Conservation (phyloP, 2,329 filamentous ascomycete species). For the Tetracladium maxilliforme region DNA sequence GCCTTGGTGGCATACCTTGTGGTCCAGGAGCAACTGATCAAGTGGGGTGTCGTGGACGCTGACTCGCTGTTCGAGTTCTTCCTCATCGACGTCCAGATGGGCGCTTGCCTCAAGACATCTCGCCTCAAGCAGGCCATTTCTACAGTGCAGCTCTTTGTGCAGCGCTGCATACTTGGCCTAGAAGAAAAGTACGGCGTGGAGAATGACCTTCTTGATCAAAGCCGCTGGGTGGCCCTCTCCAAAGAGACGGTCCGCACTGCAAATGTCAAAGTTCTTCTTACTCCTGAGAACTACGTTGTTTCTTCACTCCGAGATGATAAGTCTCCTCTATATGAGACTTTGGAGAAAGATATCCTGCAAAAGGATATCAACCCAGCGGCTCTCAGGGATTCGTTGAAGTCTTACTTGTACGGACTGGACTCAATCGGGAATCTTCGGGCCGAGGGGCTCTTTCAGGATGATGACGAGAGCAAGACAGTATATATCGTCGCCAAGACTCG, state of each 20-base stretch:
- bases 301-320: slow-evolving; percentile 17
- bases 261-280: slow-evolving; percentile 15
- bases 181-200: slow-evolving; percentile 7
- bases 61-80: slow-evolving; percentile 15
- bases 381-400: slow-evolving; percentile 5
- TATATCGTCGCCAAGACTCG: slow-evolving; percentile 9
- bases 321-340: slow-evolving; percentile 7
- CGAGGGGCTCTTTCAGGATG: slow-evolving; percentile 2
- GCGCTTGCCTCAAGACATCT: slow-evolving; percentile 11
- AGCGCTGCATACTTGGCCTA: slow-evolving; percentile 14
- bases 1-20: slow-evolving; percentile 1
- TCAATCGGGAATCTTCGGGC: slow-evolving; percentile 6
- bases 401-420: slow-evolving; percentile 7
- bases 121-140: slow-evolving; percentile 17
- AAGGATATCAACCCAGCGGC: slow-evolving; percentile 5
- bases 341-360: slow-evolving; percentile 12
- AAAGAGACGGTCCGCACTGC: slow-evolving; percentile 13
- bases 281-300: slow-evolving; percentile 18
- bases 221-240: slow-evolving; percentile 13
- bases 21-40: background rate
- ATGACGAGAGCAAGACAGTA: slow-evolving; percentile 1
- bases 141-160: slow-evolving; percentile 14
- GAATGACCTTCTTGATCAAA: slow-evolving; percentile 1
- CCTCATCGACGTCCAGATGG: slow-evolving; percentile 16
- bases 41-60: slow-evolving; percentile 5